Evolutionary conservation across 768 basidiomycete genomes (phyloP).

Genomic region (Chalciporus piperatus): DNA sequence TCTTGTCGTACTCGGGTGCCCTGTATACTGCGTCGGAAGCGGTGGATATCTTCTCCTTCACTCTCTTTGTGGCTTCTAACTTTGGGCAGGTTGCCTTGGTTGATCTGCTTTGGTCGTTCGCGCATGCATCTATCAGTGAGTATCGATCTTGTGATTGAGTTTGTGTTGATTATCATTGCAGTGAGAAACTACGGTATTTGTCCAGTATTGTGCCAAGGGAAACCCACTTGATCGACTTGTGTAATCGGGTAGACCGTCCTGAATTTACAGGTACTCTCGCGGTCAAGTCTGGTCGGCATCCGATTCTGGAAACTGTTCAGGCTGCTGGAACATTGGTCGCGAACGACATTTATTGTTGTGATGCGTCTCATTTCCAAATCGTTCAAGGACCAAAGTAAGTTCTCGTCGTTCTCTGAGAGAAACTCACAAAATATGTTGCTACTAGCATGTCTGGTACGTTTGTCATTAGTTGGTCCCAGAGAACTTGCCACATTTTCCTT

Average conservation of each 20-base stretch:
- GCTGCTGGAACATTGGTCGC: conserved; percentile 69
- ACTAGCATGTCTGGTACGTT: conserved; percentile 57
- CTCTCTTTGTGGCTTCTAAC: background rate
- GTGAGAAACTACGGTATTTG: conserved; percentile 49
- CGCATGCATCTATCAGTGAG: conserved; percentile 78
- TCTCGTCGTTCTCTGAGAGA: background rate
- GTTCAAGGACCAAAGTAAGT: conserved; percentile 88
- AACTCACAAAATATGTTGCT: background rate
- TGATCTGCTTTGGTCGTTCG: conserved; percentile 89
- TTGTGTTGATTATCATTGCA: conserved; percentile 12
- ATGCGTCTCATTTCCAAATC: conserved; percentile 84
- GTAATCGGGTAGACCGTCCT: conserved; percentile 62
- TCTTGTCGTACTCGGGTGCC: conserved; percentile 70
- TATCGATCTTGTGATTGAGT: background rate
- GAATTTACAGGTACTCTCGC: conserved; percentile 90
- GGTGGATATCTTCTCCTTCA: conserved; percentile 33
- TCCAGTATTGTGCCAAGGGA: background rate
- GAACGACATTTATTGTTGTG: conserved; percentile 89
- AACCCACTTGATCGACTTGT: background rate
- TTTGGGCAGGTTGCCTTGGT: conserved; percentile 68
- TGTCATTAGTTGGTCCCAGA: background rate
- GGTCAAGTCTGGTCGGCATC: conserved; percentile 86
- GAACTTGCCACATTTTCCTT: background rate
- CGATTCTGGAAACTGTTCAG: conserved; percentile 75
- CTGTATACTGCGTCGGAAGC: conserved; percentile 92